Evolutionary conservation across 805 yeast genomes (phyloP).

Genomic region (Metschnikowia corniflorae): DNA sequence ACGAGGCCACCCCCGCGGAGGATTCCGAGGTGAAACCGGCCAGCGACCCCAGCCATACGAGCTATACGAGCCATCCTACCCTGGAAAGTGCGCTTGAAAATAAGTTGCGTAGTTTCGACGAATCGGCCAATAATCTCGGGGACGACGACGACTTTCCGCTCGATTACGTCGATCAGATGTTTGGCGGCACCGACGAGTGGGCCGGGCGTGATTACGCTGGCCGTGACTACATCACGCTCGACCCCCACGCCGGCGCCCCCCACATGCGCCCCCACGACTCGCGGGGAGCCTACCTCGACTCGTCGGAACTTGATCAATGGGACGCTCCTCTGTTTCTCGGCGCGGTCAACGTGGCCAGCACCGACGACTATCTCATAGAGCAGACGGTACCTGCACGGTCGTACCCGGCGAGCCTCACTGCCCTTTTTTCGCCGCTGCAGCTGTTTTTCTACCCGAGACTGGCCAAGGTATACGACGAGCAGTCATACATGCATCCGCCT

Average conservation of each 20-base stretch:
- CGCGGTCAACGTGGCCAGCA: conserved; percentile 30
- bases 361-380: conserved; percentile 49
- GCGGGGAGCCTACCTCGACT: conserved; percentile 8
- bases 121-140: conserved; percentile 17
- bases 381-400: conserved; percentile 44
- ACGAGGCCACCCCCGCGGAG: neutral
- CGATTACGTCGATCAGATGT: conserved; percentile 52
- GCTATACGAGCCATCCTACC: conserved; percentile 1
- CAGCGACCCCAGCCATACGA: neutral
- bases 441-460: conserved; percentile 22
- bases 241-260: conserved; percentile 15
- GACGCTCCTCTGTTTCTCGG: conserved; percentile 21
- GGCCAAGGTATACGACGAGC: conserved; percentile 16
- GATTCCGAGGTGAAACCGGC: neutral
- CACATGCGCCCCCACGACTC: conserved; percentile 10
- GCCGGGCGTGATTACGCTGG: conserved; percentile 11
- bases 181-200: conserved; percentile 4
- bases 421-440: conserved; percentile 21
- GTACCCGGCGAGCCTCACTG: neutral
- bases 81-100: no score
- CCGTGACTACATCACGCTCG: conserved; percentile 26
- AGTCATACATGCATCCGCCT: conserved; percentile 7
- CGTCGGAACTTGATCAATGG: conserved; percentile 19
- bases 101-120: no score
- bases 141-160: conserved; percentile 69